A percentile compares a stretch with the other conserved stretches of the same genome.
These are phyloP conservation scores for Kentomonas sorsogonicus DNA, from an alignment of 208 protist genomes.

Conservation along the genomic window DNA sequence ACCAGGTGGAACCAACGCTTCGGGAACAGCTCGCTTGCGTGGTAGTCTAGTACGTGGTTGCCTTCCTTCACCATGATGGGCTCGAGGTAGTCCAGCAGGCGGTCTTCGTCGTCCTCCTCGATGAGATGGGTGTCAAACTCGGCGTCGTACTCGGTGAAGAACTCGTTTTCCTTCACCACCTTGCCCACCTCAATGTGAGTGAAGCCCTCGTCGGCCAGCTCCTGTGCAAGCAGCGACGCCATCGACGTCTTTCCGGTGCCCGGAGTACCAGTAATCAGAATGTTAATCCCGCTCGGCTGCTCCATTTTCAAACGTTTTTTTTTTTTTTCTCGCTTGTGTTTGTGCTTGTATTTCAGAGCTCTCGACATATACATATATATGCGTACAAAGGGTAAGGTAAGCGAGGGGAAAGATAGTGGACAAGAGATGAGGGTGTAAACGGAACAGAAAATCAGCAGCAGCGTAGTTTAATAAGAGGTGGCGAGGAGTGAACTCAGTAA, in stretches of 20 bases:
- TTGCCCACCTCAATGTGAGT: conserved; percentile 88
- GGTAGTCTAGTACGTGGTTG: conserved; percentile 94
- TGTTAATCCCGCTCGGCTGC: conserved; percentile 76
- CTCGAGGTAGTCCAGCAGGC: conserved; percentile 94
- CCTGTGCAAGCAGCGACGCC: conserved; percentile 61
- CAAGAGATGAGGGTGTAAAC: too few relatives aligned
- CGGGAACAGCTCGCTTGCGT: conserved; percentile 96
- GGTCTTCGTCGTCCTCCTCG: conserved; percentile 92
- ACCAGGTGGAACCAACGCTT: conserved; percentile 97
- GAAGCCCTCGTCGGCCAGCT: conserved; percentile 46
- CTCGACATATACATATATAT: too few relatives aligned
- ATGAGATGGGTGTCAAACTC: conserved; percentile 92
- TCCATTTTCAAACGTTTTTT: conserved; percentile 27
- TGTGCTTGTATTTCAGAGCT: too few relatives aligned
- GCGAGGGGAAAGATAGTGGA: too few relatives aligned
- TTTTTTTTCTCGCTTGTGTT: too few relatives aligned
- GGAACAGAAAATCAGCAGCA: too few relatives aligned
- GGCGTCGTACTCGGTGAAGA: conserved; percentile 90
- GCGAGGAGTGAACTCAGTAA: too few relatives aligned
- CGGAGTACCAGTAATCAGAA: conserved; percentile 94
- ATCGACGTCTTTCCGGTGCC: conserved; percentile 96
- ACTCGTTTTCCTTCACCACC: conserved; percentile 88
- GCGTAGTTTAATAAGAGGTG: too few relatives aligned
- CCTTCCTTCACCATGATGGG: conserved; percentile 81
- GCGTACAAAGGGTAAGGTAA: too few relatives aligned